Evolutionary conservation across 148 eudicot species (phyloP), one percentile per base, ranked within the genome.

Genomic region (Camellia lanceoleosa): DNA sequence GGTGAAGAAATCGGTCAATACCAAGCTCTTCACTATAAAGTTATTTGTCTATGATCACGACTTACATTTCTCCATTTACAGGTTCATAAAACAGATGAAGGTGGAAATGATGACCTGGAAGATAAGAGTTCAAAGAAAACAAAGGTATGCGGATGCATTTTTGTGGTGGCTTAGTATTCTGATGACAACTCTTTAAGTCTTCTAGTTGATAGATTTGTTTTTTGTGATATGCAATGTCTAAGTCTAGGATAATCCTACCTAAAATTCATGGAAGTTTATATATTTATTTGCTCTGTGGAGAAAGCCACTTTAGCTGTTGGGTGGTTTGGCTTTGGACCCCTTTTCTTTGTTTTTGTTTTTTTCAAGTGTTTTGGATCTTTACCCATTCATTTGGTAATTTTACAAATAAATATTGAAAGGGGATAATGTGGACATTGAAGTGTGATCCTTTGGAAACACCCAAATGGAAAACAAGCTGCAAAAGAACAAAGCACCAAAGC

Each of bases 61-160:
- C 66, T 80, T 46, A 9, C 23, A 11, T 42, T 66, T 66, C 42
- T 73, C 13, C 49, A 51, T 44, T 44, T 19, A 54, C 75, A 86
- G 88, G 81, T 84, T 69, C 42, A 2, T 72, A 55, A 70, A 71
- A 78, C 78, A 70, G 89, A 85, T 71, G 80, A 75, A 64, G 76
- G 62, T 74, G 86, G 59, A 49, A 85, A 71, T 56, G 47, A 64
- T 73, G 85, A 76, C 41, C 67, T 63, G 44, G 78, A 82, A 77
- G 86, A 84, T 55, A 77, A 71, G 60, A 75, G 58, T 9, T 52
- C 77, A 59, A 91, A 89, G 84, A 85, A 89, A 69, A 80, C 75
- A 77, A 81, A 85, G 90, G 91, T 89, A 89, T 74, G 62, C 18
- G 11, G 56, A n/a, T 59, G 78, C 79, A 65, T 68, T 43, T 61